These are phyloP conservation scores for Leccinum fibrillosum DNA, from an alignment of 768 basidiomycete genomes.

Conservation along the genomic window DNA sequence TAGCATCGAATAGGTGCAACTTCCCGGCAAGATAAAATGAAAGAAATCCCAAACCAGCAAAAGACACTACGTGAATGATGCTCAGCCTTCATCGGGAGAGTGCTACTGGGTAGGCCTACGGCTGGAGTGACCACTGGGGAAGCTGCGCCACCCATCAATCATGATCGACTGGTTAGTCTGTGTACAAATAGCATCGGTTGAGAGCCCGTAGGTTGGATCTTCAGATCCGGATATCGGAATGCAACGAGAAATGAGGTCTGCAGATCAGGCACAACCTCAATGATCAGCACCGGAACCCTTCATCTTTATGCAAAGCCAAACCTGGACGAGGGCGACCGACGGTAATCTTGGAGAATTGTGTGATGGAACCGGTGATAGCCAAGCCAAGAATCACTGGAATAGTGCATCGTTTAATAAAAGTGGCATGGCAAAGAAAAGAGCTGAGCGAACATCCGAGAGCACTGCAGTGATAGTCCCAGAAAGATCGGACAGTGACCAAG, in stretches of 20 bases:
- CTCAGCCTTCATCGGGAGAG: not conserved
- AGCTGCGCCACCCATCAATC: slow-evolving; percentile 87
- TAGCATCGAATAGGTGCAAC: slow-evolving; percentile 81
- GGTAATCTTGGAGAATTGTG: slow-evolving; percentile 80
- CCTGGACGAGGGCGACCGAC: slow-evolving; percentile 91
- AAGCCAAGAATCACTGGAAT: slow-evolving; percentile 66
- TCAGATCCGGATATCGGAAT: slow-evolving; percentile 59
- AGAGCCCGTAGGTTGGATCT: slow-evolving; percentile 72
- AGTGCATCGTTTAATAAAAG: not conserved
- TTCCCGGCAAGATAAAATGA: slow-evolving; percentile 90
- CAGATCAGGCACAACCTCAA: not conserved
- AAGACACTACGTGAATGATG: slow-evolving; percentile 59
- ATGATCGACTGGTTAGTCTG: slow-evolving; percentile 56
- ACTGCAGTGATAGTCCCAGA: slow-evolving; percentile 87
- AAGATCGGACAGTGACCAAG: slow-evolving; percentile 66
- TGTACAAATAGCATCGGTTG: slow-evolving; percentile 77
- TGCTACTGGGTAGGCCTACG: slow-evolving; percentile 41
- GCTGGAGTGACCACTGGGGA: slow-evolving; percentile 89
- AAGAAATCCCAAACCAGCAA: slow-evolving; percentile 89
- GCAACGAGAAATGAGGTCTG: slow-evolving; percentile 45
- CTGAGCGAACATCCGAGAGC: slow-evolving; percentile 40
- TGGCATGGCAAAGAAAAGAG: slow-evolving; percentile 25
- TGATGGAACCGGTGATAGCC: slow-evolving; percentile 73
- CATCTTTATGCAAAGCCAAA: slow-evolving; percentile 20
- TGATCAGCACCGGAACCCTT: not conserved